phyloP scores from a whole-genome alignment of 345 rosid genomes.

The Stellera chamaejasme region DNA sequence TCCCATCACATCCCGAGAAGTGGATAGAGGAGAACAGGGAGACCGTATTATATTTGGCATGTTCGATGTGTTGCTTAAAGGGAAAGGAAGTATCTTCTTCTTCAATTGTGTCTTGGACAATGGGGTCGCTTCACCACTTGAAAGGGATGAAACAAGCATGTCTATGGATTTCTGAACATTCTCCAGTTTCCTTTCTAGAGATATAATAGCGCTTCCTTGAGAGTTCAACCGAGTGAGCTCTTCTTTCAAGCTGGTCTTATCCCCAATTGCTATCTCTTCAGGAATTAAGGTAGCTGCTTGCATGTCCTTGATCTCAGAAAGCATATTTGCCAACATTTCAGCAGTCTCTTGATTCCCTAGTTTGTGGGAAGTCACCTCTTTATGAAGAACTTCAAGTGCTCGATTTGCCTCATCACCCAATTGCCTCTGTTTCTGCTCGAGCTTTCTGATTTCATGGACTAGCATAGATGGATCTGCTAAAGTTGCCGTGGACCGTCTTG shows the following conservation, averaged over 20 bases:
- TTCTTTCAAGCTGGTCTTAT: conserved; percentile 60
- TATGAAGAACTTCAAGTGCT: conserved; percentile 88
- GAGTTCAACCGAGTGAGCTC: conserved; percentile 72
- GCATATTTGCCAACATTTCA: conserved; percentile 68
- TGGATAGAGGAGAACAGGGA: conserved; percentile 79
- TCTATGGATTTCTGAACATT: conserved; percentile 81
- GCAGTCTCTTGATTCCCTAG: conserved; percentile 77
- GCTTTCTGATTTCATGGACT: conserved; percentile 74
- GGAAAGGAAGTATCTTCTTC: conserved; percentile 66
- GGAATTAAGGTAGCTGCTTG: conserved; percentile 44
- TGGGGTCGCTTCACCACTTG: conserved; percentile 39
- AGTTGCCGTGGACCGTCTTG: conserved; percentile 53
- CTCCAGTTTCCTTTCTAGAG: conserved; percentile 85
- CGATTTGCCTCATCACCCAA: conserved; percentile 87
- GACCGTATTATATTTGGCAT: conserved; percentile 66
- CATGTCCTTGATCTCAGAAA: conserved; percentile 77
- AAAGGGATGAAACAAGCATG: conserved; percentile 54
- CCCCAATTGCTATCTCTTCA: conserved; percentile 47
- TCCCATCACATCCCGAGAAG: conserved; percentile 44
- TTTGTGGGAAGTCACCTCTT: conserved; percentile 75
- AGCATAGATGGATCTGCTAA: conserved; percentile 69
- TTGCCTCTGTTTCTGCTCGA: conserved; percentile 78
- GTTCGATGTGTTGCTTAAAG: conserved; percentile 61
- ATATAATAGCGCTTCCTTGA: conserved; percentile 53
- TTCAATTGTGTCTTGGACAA: conserved; percentile 48